Evolutionary conservation across 208 protist genomes (phyloP).

Genomic region (Leishmania gerbilli): DNA sequence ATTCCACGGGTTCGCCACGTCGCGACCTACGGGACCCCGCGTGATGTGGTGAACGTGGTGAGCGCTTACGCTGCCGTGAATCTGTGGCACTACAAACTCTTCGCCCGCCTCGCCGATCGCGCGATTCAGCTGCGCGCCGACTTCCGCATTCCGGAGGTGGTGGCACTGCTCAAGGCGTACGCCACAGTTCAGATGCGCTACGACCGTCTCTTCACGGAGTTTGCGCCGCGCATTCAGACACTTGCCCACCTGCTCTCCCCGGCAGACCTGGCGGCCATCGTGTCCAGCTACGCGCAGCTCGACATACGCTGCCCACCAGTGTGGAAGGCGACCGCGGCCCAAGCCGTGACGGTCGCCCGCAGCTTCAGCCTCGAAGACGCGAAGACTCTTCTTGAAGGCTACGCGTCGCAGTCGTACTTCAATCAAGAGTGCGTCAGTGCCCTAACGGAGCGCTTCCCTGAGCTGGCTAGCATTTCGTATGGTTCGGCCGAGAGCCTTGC

Average conservation of each 20-base stretch:
- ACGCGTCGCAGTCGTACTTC: slow-evolving; percentile 27
- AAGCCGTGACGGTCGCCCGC: slow-evolving; percentile 32
- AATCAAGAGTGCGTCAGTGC: slow-evolving; percentile 26
- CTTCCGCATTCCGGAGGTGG: slow-evolving; percentile 44
- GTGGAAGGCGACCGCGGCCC: slow-evolving; percentile 50
- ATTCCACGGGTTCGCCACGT: slow-evolving; percentile 82
- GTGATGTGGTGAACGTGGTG: slow-evolving; percentile 76
- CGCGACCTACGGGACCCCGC: slow-evolving; percentile 71
- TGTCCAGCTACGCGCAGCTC: slow-evolving; percentile 54
- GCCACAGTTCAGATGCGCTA: slow-evolving; percentile 81
- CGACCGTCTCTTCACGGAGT: slow-evolving; percentile 74
- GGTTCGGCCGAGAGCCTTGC: background rate
- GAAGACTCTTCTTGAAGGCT: slow-evolving; percentile 29
- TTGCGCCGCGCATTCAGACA: slow-evolving; percentile 66
- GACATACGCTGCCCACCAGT: slow-evolving; percentile 42
- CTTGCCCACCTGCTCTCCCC: slow-evolving; percentile 53
- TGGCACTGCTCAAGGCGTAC: slow-evolving; percentile 57
- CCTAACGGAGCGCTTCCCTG: slow-evolving; percentile 40
- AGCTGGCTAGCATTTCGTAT: slow-evolving; percentile 17
- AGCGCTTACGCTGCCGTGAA: slow-evolving; percentile 73
- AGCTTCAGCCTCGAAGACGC: slow-evolving; percentile 47
- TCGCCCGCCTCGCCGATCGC: slow-evolving; percentile 75
- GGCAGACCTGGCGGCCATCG: slow-evolving; percentile 44
- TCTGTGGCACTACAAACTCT: slow-evolving; percentile 91
- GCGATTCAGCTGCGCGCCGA: slow-evolving; percentile 70